A percentile compares a stretch with the other conserved stretches of the same genome.
Conservation (phyloP, 202 grass and related monocot species). For the Carex arenaria region DNA sequence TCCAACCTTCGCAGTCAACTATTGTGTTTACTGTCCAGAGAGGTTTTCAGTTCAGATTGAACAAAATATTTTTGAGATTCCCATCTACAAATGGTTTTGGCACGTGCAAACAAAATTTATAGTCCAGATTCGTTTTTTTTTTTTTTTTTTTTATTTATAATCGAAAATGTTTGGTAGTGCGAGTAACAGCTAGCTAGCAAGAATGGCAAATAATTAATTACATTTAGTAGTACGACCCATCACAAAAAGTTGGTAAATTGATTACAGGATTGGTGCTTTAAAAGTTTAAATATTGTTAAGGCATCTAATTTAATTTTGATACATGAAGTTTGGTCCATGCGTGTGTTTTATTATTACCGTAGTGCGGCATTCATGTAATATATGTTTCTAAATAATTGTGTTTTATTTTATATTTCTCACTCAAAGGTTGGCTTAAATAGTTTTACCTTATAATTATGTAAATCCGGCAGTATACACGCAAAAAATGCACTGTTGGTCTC, state of each 20-base stretch:
- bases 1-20: background rate
- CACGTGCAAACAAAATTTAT: conserved; percentile 9
- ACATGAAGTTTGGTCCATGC: background rate
- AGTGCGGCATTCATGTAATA: background rate
- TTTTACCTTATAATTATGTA: background rate
- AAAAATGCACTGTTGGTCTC: background rate
- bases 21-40: background rate
- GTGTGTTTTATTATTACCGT: background rate
- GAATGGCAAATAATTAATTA: background rate
- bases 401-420: background rate
- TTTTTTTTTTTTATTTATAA: background rate
- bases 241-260: background rate
- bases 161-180: background rate
- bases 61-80: background rate
- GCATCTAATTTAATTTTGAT: background rate
- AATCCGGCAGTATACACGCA: background rate
- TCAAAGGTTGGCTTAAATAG: background rate
- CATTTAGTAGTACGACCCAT: background rate
- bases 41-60: background rate
- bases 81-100: background rate
- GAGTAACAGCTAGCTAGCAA: background rate
- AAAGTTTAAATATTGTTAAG: background rate
- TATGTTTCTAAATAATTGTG: background rate
- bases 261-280: background rate
- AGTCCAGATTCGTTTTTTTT: background rate